Base-by-base conservation (phyloP, 2,329 filamentous ascomycete genomes). In the Corynespora cassiicola region DNA sequence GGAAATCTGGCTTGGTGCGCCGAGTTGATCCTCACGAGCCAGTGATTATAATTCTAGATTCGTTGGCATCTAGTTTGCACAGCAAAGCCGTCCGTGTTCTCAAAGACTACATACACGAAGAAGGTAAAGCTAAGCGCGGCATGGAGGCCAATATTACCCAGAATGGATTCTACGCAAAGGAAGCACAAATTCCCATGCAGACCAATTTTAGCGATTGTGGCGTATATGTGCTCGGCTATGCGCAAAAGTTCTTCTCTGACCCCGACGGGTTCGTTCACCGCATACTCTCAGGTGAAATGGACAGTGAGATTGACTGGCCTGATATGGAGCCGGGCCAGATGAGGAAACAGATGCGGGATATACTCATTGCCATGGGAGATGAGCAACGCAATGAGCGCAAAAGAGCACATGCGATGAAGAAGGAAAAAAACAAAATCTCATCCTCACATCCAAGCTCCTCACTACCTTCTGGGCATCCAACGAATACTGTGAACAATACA, bases 151-250 rank as follows among this genome's bases (percentile, higher is more conserved):
- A 74, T 8, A 61, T 66, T n/a, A 66, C 63, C 5, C 54, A 69
- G 8, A 73, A 75, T 46, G 82, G 80, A 4, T 83, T 88, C 74
- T 90, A 83, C 24, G 88, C 88, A 4, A 86, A 60, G 23, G 35
- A 81, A 43, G 22, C 46, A 10, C 76, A 79, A 6, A 85, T 96
- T 10, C 92, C 94, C 0, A 72, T 80, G 45, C 94, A 99, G 65
- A 71, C 81, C 31, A 97, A 99, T 60, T 87, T 79, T 53, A 91
- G 82, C 45, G 94, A 99, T 63, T 99, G 94, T 58, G 94, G 94
- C 7, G 73, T 96, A 0, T 99, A 87, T 54, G 73, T 97, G 3
- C 73, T 96, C 4, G 87, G 85, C 2, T 99, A 97, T 58, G 76
- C 95, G 36, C 81, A 90, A 50, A 84, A 87, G 48, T 96, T 99